Percentiles rank a stretch among this genome's conserved stretches.
Evolutionary conservation across 1,139 yeast species (phyloP).

Genomic region (Yamadazyma kanchanaburiensis): DNA sequence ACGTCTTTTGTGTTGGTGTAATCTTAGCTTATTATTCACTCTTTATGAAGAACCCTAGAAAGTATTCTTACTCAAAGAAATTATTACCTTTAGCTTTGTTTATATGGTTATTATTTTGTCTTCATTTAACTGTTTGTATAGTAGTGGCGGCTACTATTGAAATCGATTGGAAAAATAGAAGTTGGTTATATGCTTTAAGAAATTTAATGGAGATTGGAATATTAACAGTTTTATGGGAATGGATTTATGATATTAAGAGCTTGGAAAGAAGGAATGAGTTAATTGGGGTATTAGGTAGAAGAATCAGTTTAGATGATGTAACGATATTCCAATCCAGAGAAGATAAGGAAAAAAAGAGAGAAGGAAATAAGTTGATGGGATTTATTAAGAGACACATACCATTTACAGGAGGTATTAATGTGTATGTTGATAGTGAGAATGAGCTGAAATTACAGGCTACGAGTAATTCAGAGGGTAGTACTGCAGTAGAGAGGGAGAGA

Average conservation of each 20-base stretch:
- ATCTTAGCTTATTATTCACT: conserved; percentile 28
- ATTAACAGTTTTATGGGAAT: conserved; percentile 48
- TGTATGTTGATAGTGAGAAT: conserved; percentile 10
- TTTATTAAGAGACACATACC: neutral
- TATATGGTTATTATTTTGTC: conserved; percentile 28
- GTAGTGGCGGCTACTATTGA: conserved; percentile 24
- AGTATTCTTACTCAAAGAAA: conserved; percentile 30
- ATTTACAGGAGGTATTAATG: conserved; percentile 3
- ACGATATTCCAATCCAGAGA: conserved; percentile 12
- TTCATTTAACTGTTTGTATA: conserved; percentile 28
- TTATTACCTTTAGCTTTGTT: conserved; percentile 42
- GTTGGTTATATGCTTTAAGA: conserved; percentile 42
- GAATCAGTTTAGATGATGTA: conserved; percentile 39
- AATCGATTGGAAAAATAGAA: conserved; percentile 26
- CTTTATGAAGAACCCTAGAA: conserved; percentile 26
- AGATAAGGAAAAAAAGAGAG: conserved; percentile 11
- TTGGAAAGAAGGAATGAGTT: conserved; percentile 42
- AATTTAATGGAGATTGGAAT: conserved; percentile 35
- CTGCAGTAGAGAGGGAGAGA: too few relatives aligned
- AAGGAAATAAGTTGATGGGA: conserved; percentile 1
- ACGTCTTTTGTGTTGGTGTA: conserved; percentile 25
- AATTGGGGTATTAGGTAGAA: conserved; percentile 47
- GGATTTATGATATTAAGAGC: conserved; percentile 43
- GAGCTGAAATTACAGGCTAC: neutral
- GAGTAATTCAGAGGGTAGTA: neutral